These are phyloP conservation scores for Scytalidium lignicola DNA, from an alignment of 2,329 filamentous ascomycete genomes.

Conservation along the genomic window DNA sequence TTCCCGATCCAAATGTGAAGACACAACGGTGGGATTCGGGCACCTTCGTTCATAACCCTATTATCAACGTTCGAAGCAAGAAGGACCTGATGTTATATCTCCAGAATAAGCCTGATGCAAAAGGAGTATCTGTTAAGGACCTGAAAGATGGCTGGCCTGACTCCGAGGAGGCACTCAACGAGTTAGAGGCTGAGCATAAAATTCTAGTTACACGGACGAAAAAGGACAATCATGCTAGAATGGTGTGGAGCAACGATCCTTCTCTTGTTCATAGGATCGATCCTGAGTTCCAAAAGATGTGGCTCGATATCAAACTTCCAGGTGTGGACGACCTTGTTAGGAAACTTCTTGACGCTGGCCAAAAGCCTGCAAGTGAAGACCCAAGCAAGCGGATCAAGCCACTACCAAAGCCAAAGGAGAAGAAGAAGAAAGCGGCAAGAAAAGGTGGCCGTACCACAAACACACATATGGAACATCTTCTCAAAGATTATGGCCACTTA, in stretches of 20 bases:
- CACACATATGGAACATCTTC: conserved; percentile 29
- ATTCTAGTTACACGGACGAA: conserved; percentile 84
- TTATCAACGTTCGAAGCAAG: conserved; percentile 75
- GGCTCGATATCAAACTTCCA: conserved; percentile 76
- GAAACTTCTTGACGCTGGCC: conserved; percentile 32
- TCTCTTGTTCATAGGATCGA: conserved; percentile 72
- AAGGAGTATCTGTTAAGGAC: conserved; percentile 79
- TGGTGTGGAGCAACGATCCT: conserved; percentile 85
- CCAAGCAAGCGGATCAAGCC: conserved; percentile 30
- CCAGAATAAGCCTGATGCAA: conserved; percentile 74
- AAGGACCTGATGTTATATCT: conserved; percentile 76
- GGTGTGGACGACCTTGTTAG: conserved; percentile 32
- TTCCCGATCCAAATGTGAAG: conserved; percentile 53
- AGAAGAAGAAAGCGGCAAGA: conserved; percentile 29
- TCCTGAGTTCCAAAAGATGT: conserved; percentile 75
- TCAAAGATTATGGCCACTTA: conserved; percentile 24
- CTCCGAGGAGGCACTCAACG: conserved; percentile 72
- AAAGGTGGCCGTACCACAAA: conserved; percentile 30
- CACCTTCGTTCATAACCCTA: conserved; percentile 77
- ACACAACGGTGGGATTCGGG: conserved; percentile 63
- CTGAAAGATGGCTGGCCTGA: conserved; percentile 94
- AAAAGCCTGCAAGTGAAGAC: conserved; percentile 33
- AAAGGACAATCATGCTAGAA: conserved; percentile 82
- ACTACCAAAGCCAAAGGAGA: conserved; percentile 29
- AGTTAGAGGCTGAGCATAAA: conserved; percentile 72